These are phyloP conservation scores for Fusarium miscanthi DNA, from an alignment of 2,329 filamentous ascomycete species.

Conservation along the genomic window DNA sequence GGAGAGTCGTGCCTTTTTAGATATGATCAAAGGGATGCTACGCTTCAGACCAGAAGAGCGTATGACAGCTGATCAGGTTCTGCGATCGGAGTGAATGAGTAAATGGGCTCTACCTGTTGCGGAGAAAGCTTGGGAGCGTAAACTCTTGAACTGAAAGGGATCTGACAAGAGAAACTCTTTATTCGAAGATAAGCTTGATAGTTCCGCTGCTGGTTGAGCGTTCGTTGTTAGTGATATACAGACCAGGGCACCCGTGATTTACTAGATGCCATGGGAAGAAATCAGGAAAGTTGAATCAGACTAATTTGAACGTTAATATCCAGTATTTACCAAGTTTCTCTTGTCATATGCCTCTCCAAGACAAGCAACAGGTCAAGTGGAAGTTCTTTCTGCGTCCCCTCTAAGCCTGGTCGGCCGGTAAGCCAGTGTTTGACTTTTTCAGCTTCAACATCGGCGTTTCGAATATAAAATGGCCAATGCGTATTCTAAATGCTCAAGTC, in stretches of 20 bases:
- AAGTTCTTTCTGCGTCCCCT: neutral
- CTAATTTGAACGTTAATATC: accelerated
- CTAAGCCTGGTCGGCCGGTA: neutral
- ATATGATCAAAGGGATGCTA: neutral
- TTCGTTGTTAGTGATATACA: accelerated
- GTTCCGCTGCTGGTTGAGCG: neutral
- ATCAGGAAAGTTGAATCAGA: neutral
- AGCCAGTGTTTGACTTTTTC: neutral
- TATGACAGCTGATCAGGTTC: neutral
- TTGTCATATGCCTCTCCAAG: neutral
- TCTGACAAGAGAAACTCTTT: neutral
- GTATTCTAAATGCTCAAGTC: neutral
- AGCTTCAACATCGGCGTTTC: neutral
- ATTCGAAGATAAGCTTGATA: neutral
- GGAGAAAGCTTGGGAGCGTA: neutral
- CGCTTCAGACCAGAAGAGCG: neutral
- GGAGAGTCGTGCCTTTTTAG: neutral
- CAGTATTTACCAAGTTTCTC: neutral
- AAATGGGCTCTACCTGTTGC: neutral
- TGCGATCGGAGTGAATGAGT: neutral
- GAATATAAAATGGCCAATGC: neutral
- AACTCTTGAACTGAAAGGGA: neutral
- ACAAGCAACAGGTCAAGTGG: accelerated
- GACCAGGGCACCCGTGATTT: neutral
- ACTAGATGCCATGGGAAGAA: neutral